A percentile compares a stretch with the other conserved stretches of the same genome.
phyloP scores from a whole-genome alignment of 257 asterid genomes.

The Solanum bulbocastanum region DNA sequence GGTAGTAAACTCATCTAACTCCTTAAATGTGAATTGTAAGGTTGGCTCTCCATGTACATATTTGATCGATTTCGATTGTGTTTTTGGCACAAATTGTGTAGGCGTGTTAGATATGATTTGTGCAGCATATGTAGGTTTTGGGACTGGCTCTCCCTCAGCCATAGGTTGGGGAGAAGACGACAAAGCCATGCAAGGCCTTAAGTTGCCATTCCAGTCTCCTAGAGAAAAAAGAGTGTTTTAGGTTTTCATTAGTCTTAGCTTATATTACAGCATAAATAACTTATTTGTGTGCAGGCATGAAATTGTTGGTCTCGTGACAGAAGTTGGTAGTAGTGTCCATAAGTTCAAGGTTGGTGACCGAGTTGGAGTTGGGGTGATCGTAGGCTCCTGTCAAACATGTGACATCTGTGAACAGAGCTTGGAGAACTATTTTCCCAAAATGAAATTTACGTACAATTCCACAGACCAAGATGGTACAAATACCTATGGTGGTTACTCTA shows the following conservation, averaged over 20 bases:
- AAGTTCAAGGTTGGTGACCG: slow-evolving; percentile 43
- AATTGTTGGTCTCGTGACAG: slow-evolving; percentile 46
- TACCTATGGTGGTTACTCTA: slow-evolving; percentile 63
- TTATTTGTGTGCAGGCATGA: slow-evolving; percentile 37
- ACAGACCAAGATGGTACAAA: slow-evolving; percentile 32
- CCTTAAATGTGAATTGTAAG: too few relatives aligned
- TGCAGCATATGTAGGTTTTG: too few relatives aligned
- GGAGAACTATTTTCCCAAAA: slow-evolving; percentile 47
- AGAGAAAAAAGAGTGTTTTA: too few relatives aligned
- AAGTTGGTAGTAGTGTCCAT: slow-evolving; percentile 31
- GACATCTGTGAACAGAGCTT: slow-evolving; percentile 36
- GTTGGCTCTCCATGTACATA: too few relatives aligned
- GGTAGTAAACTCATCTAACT: too few relatives aligned
- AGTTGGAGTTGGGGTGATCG: slow-evolving; percentile 62
- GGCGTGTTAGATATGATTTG: too few relatives aligned
- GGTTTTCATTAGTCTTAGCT: not conserved
- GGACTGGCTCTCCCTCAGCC: too few relatives aligned
- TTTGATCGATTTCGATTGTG: too few relatives aligned
- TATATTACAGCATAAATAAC: not conserved
- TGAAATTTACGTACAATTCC: slow-evolving; percentile 28
- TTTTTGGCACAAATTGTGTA: too few relatives aligned
- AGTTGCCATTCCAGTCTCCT: too few relatives aligned
- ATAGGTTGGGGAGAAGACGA: too few relatives aligned
- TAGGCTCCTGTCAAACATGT: slow-evolving; percentile 45
- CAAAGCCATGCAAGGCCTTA: too few relatives aligned